These are phyloP conservation scores for Trametes coccinea DNA, from an alignment of 768 basidiomycete species.

Conservation along the genomic window DNA sequence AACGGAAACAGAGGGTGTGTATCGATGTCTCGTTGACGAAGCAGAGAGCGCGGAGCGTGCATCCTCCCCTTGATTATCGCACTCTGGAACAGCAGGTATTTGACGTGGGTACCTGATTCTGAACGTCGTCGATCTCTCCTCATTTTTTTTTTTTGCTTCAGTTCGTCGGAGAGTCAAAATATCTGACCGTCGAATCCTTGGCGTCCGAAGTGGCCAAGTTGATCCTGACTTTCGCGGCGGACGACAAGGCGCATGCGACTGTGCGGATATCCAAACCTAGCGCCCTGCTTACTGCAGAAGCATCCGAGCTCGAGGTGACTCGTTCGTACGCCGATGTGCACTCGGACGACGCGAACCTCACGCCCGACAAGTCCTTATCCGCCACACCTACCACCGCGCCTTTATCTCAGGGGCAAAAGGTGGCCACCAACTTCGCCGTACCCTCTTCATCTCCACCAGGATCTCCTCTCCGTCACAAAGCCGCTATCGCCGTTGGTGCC, in stretches of 20 bases:
- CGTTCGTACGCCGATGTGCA: conserved; percentile 42
- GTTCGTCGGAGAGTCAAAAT: conserved; percentile 51
- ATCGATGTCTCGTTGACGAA: conserved; percentile 46
- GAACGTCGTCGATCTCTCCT: neutral
- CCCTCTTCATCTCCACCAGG: neutral
- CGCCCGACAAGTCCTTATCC: neutral
- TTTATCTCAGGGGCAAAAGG: neutral
- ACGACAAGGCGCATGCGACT: conserved; percentile 36
- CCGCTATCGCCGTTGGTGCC: conserved; percentile 81
- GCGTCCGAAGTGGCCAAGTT: conserved; percentile 53
- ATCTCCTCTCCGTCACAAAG: conserved; percentile 34
- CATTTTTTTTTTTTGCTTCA: conserved; percentile 29
- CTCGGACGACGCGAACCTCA: neutral
- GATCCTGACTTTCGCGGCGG: conserved; percentile 38
- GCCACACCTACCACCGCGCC: neutral
- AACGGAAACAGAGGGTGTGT: conserved; percentile 60
- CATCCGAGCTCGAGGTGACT: conserved; percentile 61
- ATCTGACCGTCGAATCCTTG: conserved; percentile 71
- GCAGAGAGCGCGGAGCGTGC: conserved; percentile 4
- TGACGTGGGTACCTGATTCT: conserved; percentile 36
- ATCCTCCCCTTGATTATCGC: conserved; percentile 41
- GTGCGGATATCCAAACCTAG: conserved; percentile 71
- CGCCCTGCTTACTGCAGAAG: conserved; percentile 64
- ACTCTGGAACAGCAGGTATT: conserved; percentile 38
- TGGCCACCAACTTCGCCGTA: neutral